Percentiles rank a stretch among this genome's conserved stretches.
Evolutionary conservation across 2,329 filamentous ascomycete genomes (phyloP).

Genomic region (Arthrinium puccinioides): DNA sequence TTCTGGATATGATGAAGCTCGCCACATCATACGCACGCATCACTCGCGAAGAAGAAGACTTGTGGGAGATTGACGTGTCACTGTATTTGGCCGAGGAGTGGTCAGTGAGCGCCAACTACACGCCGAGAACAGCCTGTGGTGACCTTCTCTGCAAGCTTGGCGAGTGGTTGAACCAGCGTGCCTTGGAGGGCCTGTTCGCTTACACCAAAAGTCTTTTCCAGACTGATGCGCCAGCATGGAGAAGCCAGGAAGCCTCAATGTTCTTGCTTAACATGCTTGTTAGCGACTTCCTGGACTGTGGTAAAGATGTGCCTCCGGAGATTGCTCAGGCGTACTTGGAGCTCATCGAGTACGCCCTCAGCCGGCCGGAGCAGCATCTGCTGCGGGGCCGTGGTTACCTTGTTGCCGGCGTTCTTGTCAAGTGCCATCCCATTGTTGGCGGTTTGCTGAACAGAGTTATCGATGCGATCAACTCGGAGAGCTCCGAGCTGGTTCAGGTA

Average conservation of each 20-base stretch:
- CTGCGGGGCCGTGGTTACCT: conserved; percentile 82
- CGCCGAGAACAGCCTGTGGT: conserved; percentile 83
- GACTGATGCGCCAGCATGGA: conserved; percentile 43
- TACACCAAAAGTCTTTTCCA: conserved; percentile 71
- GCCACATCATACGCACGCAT: conserved; percentile 83
- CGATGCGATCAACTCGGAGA: conserved; percentile 65
- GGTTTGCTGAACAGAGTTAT: conserved; percentile 67
- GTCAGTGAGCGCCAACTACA: conserved; percentile 92
- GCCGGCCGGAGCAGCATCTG: conserved; percentile 62
- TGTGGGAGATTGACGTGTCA: conserved; percentile 97
- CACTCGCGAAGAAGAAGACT: conserved; percentile 81
- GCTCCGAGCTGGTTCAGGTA: conserved; percentile 84
- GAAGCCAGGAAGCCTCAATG: conserved; percentile 69
- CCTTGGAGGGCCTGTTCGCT: conserved; percentile 70
- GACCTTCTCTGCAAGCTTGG: conserved; percentile 89
- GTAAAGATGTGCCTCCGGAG: conserved; percentile 61
- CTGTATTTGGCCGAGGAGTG: conserved; percentile 93
- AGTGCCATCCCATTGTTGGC: conserved; percentile 57
- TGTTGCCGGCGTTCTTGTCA: conserved; percentile 72
- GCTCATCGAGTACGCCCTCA: conserved; percentile 72
- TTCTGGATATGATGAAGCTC: conserved; percentile 81
- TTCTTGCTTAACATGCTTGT: conserved; percentile 81
- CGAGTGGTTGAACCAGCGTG: conserved; percentile 74
- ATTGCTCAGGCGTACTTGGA: conserved; percentile 69
- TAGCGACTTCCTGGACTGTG: conserved; percentile 73